phyloP scores from a whole-genome alignment of 805 yeast genomes.

The Torulaspora franciscae region DNA sequence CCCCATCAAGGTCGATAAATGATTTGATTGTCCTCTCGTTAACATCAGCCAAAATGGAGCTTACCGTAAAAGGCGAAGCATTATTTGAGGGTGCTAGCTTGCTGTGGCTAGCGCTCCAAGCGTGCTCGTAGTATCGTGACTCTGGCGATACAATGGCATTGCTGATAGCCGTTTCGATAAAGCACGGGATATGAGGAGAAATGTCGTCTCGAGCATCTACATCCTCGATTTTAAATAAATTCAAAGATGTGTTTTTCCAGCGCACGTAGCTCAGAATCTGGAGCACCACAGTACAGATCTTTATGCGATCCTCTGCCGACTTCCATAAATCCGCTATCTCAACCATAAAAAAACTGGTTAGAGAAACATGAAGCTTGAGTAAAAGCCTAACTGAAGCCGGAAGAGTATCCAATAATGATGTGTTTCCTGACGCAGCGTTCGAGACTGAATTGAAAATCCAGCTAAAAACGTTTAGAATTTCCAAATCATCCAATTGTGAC shows the following conservation, averaged over 20 bases:
- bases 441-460: conserved; percentile 63
- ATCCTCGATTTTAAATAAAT: conserved; percentile 40
- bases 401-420: conserved; percentile 44
- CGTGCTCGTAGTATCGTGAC: conserved; percentile 58
- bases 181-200: conserved; percentile 66
- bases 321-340: conserved; percentile 63
- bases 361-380: conserved; percentile 59
- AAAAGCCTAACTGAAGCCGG: conserved; percentile 68
- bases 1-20: conserved; percentile 35
- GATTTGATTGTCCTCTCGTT: conserved; percentile 25
- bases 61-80: conserved; percentile 29
- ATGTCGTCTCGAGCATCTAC: conserved; percentile 21
- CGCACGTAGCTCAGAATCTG: conserved; percentile 60
- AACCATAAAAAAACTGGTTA: conserved; percentile 56
- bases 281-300: conserved; percentile 64
- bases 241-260: conserved; percentile 58
- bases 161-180: conserved; percentile 72
- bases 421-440: conserved; percentile 31
- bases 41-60: conserved; percentile 20
- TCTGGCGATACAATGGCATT: conserved; percentile 78
- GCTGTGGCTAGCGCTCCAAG: conserved; percentile 62
- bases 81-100: conserved; percentile 12
- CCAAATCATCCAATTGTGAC: conserved; percentile 47
- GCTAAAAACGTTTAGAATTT: conserved; percentile 60
- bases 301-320: conserved; percentile 53